These are phyloP conservation scores for Neofusicoccum ribis DNA, from an alignment of 2,329 filamentous ascomycete species.

Conservation along the genomic window DNA sequence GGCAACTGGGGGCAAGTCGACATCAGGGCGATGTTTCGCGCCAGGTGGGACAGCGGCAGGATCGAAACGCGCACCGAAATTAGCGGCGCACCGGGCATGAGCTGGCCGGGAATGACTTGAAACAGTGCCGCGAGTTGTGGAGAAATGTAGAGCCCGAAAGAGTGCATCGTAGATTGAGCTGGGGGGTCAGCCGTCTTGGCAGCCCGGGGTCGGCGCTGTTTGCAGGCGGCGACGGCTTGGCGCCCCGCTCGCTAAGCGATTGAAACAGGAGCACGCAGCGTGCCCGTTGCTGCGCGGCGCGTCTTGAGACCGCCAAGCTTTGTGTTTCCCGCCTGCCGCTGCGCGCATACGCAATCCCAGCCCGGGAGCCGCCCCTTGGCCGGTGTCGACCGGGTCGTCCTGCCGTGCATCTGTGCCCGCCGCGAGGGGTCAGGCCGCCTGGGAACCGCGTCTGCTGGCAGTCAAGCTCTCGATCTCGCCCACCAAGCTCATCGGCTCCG, in stretches of 20 bases:
- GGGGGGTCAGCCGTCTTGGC: not conserved
- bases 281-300: no score
- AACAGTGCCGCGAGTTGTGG: conserved; percentile 12
- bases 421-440: not conserved
- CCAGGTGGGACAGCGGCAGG: conserved; percentile 1
- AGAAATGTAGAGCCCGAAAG: conserved; percentile 1
- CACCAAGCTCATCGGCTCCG: not conserved
- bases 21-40: not conserved
- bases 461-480: not conserved
- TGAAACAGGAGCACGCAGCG: not conserved
- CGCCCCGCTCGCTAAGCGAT: not conserved
- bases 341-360: not conserved
- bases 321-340: not conserved
- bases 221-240: not conserved
- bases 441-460: not conserved
- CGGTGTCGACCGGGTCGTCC: not conserved
- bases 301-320: no score
- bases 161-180: not conserved
- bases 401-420: not conserved
- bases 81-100: not conserved
- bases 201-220: conserved; percentile 8
- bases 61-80: conserved; percentile 1
- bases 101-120: not conserved
- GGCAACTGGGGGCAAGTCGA: not conserved
- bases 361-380: not conserved